Evolutionary conservation across 768 basidiomycete species (phyloP), one percentile per base, ranked within the genome.

Genomic region (Phylloporus arenicola): DNA sequence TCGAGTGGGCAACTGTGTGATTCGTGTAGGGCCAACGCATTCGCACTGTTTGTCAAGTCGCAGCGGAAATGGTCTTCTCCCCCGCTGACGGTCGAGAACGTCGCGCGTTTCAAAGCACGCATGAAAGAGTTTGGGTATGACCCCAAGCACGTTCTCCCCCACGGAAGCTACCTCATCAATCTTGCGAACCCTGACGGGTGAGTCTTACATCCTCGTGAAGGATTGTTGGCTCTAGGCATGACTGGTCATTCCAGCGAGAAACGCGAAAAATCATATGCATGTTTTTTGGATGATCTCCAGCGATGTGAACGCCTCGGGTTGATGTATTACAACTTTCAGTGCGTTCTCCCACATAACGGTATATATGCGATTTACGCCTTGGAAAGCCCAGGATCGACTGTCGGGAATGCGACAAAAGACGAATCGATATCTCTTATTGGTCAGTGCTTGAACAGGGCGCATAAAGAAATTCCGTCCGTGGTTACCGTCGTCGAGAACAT

Each of bases 161-260:
- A 93, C 56, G 90, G 88, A 25, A 90, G 82, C 56, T 93, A 92
- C 63, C 76, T 93, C 25, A 78, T 92, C 43, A 93, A 93, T 60
- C 75, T 92, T 1, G 91, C 83, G 37, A 92, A 92, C 64, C 84
- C 86, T 0, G 86, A 91, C 51, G 55, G 56, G 88, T 89, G 45
- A 48, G 86, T 68, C 20, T 4, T n/a, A 22, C 20, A 16, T 40
- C 20, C 46, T n/a, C 16, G 8, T 10, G 14, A 9, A 16, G 1
- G 10, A 16, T 6, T 4, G 6, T 13, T 1, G 2, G 19, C 29
- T 39, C 25, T 37, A 46, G n/a, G 16, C 19, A 7, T 25, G 16
- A 20, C 27, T 13, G 10, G 25, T 31, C n/a, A 2, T 47, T 10
- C 4, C 40, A 87, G 84, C 8, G 72, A 72, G 19, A 89, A 86